A percentile compares a stretch with the other conserved stretches of the same genome.
Conservation (phyloP, 768 basidiomycete species). For the Mycena indigotica region DNA sequence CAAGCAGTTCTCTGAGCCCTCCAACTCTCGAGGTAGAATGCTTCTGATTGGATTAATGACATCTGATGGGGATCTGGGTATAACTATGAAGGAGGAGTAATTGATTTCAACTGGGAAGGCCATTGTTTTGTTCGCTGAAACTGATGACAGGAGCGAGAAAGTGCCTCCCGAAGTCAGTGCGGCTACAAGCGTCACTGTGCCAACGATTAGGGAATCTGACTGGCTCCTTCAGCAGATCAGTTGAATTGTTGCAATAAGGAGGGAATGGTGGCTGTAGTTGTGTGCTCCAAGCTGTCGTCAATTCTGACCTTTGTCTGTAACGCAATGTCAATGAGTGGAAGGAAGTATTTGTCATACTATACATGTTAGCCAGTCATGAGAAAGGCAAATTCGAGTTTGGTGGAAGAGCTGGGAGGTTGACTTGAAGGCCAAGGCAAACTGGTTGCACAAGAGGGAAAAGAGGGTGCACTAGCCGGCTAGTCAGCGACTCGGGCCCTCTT, state of each 20-base stretch:
- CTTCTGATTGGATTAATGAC: too few species aligned
- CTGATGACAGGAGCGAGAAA: slow-evolving; percentile 58
- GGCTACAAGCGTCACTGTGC: slow-evolving; percentile 40
- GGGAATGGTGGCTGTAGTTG: slow-evolving; percentile 48
- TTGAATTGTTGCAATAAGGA: slow-evolving; percentile 40
- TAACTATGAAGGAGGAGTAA: slow-evolving; percentile 39
- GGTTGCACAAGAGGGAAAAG: slow-evolving; percentile 50
- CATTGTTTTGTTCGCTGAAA: slow-evolving; percentile 84
- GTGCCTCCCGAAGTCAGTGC: slow-evolving; percentile 77
- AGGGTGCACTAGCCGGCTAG: too few species aligned
- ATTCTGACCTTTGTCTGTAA: slow-evolving; percentile 96
- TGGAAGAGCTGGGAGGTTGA: slow-evolving; percentile 88
- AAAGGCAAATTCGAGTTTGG: slow-evolving; percentile 83
- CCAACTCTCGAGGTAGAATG: too few species aligned
- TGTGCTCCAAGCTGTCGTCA: slow-evolving; percentile 92
- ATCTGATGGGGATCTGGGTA: slow-evolving; percentile 30
- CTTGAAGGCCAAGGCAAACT: slow-evolving; percentile 80
- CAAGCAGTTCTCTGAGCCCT: too few species aligned
- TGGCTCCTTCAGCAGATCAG: slow-evolving; percentile 86
- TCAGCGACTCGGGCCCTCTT: too few species aligned
- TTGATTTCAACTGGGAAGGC: slow-evolving; percentile 58
- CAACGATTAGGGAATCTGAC: slow-evolving; percentile 59
- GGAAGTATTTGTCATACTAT: slow-evolving; percentile 94
- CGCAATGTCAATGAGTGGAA: slow-evolving; percentile 95
- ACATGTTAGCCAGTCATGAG: slow-evolving; percentile 76